Evolutionary conservation across 768 basidiomycete species (phyloP).

Genomic region (Russula lepida): DNA sequence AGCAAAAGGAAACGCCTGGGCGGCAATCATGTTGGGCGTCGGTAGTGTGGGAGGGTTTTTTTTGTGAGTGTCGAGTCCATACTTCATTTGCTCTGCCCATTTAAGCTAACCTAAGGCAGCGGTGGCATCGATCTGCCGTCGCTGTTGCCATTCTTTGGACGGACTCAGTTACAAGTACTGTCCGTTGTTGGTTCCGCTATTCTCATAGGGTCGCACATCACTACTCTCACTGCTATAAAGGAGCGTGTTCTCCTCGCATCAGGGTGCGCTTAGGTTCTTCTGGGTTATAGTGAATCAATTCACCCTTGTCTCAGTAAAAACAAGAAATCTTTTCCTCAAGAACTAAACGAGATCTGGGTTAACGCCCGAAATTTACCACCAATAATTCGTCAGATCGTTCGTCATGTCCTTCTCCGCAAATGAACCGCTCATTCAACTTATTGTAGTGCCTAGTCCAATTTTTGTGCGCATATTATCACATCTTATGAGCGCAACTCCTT

Average conservation of each 20-base stretch:
- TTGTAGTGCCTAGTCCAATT: constrained; percentile 69
- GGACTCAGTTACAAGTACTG: constrained; percentile 72
- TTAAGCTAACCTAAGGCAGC: constrained; percentile 31
- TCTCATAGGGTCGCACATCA: constrained; percentile 55
- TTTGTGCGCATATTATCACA: constrained; percentile 38
- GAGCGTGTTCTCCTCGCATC: constrained; percentile 62
- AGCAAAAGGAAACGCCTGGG: constrained; percentile 89
- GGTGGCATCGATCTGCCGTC: constrained; percentile 72
- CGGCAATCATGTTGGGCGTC: constrained; percentile 82
- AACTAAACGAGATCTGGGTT: constrained; percentile 60
- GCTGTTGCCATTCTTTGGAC: constrained; percentile 66
- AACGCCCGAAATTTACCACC: constrained; percentile 47
- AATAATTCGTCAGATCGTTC: constrained; percentile 38
- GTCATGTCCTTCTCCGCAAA: constrained; percentile 21
- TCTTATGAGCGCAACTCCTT: background rate
- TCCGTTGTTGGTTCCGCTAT: constrained; percentile 64
- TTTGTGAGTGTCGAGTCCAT: constrained; percentile 45
- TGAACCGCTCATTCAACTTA: background rate
- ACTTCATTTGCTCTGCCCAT: background rate
- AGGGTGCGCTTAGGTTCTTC: constrained; percentile 25
- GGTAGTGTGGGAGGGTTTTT: constrained; percentile 86
- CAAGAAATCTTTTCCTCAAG: constrained; percentile 32
- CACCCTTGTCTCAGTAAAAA: constrained; percentile 14
- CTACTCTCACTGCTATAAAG: constrained; percentile 53
- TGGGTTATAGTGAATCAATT: background rate